Conservation (phyloP, 73 alveolate genomes). For the Stentor roeselii region DNA sequence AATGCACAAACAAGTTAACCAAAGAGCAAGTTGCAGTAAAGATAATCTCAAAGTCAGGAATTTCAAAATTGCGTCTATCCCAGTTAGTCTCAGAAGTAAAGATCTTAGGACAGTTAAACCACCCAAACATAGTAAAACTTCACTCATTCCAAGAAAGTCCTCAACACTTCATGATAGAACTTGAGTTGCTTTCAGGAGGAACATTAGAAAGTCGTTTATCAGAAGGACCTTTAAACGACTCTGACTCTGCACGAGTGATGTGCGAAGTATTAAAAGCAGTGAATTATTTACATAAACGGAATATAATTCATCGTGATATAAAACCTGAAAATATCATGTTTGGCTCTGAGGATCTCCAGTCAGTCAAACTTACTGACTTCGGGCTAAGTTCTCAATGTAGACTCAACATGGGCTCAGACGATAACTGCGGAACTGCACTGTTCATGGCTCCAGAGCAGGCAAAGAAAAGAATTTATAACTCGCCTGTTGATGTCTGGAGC, state of each 20-base stretch:
- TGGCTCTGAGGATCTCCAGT: conserved; percentile 20
- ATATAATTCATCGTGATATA: conserved; percentile 57
- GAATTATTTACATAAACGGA: conserved; percentile 51
- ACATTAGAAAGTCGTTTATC: conserved; percentile 51
- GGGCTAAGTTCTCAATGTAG: conserved; percentile 55
- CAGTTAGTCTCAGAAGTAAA: not conserved
- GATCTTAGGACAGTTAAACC: conserved; percentile 33
- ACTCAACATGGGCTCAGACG: conserved; percentile 39
- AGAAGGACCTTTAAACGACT: conserved; percentile 38
- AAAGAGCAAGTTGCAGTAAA: conserved; percentile 19
- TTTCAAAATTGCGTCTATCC: not conserved
- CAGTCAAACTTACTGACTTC: conserved; percentile 53
- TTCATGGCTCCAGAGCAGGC: conserved; percentile 79
- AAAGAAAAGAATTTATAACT: conserved; percentile 44
- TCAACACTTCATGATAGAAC: conserved; percentile 59
- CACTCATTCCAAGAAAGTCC: conserved; percentile 65
- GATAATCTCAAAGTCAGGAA: not conserved
- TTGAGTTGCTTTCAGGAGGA: conserved; percentile 68
- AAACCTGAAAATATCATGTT: conserved; percentile 72
- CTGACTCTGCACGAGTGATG: conserved; percentile 51
- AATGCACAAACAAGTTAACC: not conserved
- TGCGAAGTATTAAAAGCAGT: conserved; percentile 55
- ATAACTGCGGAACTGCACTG: conserved; percentile 59
- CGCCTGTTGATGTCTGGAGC: conserved; percentile 67
- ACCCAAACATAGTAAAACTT: conserved; percentile 75